Percentiles rank a stretch among this genome's conserved stretches.
Conservation (phyloP, 1,139 yeast genomes). For the Yamadazyma oceani region DNA sequence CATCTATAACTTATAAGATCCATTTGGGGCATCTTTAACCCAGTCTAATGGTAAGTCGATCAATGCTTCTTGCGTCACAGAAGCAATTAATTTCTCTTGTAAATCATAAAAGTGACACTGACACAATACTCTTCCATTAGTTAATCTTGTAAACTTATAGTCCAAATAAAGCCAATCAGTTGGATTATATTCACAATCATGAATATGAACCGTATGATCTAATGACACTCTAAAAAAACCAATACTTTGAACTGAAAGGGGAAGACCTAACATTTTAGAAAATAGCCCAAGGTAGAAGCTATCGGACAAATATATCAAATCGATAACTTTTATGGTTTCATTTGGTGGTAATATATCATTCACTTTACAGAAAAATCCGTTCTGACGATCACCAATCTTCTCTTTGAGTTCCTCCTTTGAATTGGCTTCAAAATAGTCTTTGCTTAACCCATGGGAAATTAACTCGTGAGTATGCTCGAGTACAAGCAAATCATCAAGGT, state of each 20-base stretch:
- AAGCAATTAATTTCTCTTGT: constrained; percentile 35
- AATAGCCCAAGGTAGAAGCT: constrained; percentile 33
- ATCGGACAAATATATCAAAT: constrained; percentile 31
- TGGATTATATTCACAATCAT: constrained; percentile 52
- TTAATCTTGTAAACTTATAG: constrained; percentile 33
- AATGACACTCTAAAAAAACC: constrained; percentile 41
- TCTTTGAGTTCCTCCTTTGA: constrained; percentile 11
- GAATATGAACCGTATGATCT: constrained; percentile 50
- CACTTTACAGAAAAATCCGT: constrained; percentile 32
- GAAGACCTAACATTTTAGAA: constrained; percentile 25
- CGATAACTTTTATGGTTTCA: constrained; percentile 18
- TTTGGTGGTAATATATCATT: constrained; percentile 23
- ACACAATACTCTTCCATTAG: constrained; percentile 41
- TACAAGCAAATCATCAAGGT: constrained; percentile 20
- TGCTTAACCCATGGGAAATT: constrained; percentile 30
- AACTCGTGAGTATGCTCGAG: constrained; percentile 24
- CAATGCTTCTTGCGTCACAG: constrained; percentile 41
- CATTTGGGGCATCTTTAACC: constrained; percentile 18
- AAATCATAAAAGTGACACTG: constrained; percentile 32
- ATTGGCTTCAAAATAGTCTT: constrained; percentile 20
- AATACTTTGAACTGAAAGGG: constrained; percentile 18
- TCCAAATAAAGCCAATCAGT: constrained; percentile 53
- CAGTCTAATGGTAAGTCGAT: constrained; percentile 25
- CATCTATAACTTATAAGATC: constrained; percentile 12
- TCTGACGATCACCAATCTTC: constrained; percentile 29